Conservation (phyloP, 148 eudicot species). For the Chenopodium berlandieri region DNA sequence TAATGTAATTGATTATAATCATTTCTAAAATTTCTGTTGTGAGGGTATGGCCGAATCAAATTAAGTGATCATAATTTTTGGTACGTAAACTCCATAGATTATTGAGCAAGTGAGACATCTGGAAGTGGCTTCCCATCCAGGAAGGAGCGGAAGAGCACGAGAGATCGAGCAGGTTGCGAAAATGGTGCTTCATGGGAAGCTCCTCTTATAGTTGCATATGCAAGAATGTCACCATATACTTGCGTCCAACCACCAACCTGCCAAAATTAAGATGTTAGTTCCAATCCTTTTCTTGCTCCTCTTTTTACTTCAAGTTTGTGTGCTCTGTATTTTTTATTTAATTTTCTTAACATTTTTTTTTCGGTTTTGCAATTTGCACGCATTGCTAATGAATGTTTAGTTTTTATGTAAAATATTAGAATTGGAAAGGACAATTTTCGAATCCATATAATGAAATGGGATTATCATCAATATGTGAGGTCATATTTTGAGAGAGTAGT, state of each 20-base stretch:
- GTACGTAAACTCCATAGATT: not conserved
- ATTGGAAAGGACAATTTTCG: too few relatives aligned
- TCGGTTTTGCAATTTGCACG: too few relatives aligned
- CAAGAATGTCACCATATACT: constrained; percentile 50
- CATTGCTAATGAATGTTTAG: too few relatives aligned
- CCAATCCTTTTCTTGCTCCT: not conserved
- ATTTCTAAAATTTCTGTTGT: not conserved
- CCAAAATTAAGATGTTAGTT: not conserved
- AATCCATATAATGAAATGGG: too few relatives aligned
- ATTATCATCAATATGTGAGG: too few relatives aligned
- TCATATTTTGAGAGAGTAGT: too few relatives aligned
- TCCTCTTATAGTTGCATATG: constrained; percentile 76
- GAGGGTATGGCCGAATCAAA: not conserved
- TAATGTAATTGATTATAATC: too few relatives aligned
- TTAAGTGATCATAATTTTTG: not conserved
- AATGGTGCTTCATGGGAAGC: constrained; percentile 73
- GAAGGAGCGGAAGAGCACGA: constrained; percentile 54
- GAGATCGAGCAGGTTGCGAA: constrained; percentile 67
- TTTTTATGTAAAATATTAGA: too few relatives aligned
- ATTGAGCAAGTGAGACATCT: not conserved
- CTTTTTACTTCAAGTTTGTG: not conserved
- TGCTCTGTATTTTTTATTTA: too few relatives aligned
- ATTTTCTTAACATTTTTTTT: too few relatives aligned
- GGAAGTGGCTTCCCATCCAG: constrained; percentile 51
- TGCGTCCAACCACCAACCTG: constrained; percentile 85